phyloP scores from a whole-genome alignment of 78 protist genomes.

The Dictyostelium purpureum region DNA sequence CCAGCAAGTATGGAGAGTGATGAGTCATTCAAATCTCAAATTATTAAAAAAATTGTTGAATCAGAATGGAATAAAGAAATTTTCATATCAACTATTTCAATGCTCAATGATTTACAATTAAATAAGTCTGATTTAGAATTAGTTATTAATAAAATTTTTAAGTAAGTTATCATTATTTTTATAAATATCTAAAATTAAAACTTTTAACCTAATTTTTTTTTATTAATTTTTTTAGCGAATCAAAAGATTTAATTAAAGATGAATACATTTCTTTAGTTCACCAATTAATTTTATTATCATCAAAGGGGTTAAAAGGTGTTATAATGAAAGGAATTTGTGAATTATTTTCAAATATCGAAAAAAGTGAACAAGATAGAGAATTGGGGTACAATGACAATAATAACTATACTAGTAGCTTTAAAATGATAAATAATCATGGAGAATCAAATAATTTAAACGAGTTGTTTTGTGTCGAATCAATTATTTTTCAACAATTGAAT shows the following conservation, averaged over 20 bases:
- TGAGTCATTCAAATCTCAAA: neutral
- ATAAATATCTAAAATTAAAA: too few relatives aligned
- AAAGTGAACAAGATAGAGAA: neutral
- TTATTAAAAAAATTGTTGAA: neutral
- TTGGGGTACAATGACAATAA: too few relatives aligned
- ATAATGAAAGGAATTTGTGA: conserved; percentile 15
- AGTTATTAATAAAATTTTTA: neutral
- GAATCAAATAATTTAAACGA: too few relatives aligned
- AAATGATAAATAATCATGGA: neutral
- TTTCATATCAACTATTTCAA: neutral
- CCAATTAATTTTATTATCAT: conserved; percentile 8
- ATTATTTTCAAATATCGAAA: neutral
- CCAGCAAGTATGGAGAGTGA: neutral
- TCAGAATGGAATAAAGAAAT: neutral
- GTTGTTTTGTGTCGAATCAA: neutral
- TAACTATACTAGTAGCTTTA: too few relatives aligned
- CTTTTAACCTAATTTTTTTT: too few relatives aligned
- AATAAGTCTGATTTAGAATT: neutral
- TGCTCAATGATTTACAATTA: conserved; percentile 17
- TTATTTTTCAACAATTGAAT: neutral
- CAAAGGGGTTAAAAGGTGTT: conserved; percentile 46
- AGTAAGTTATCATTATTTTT: neutral
- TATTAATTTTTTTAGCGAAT: too few relatives aligned
- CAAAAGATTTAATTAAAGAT: neutral
- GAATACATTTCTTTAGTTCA: neutral